These are phyloP conservation scores for Thalia dealbata DNA, from an alignment of 176 grass and related monocot species.

Conservation along the genomic window DNA sequence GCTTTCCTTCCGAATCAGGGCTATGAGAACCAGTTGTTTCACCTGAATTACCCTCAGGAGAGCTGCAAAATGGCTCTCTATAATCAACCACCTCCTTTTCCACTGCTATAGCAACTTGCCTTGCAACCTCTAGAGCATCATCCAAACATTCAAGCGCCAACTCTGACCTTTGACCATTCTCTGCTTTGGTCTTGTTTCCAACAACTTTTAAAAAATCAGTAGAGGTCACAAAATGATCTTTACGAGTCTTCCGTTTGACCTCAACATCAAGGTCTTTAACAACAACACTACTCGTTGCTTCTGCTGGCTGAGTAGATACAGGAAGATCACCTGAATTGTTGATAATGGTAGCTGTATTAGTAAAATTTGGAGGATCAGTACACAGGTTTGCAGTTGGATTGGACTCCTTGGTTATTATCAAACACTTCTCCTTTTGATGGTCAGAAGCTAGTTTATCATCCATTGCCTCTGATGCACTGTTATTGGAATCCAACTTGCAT, in stretches of 20 bases:
- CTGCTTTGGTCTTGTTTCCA: slow-evolving; percentile 8
- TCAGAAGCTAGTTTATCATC: slow-evolving; percentile 8
- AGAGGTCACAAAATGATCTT: slow-evolving; percentile 17
- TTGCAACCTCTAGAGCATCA: slow-evolving; percentile 65
- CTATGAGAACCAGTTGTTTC: slow-evolving; percentile 22
- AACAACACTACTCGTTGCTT: slow-evolving; percentile 14
- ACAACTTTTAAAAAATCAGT: slow-evolving; percentile 40
- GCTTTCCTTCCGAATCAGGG: slow-evolving; percentile 23
- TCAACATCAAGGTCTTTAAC: slow-evolving; percentile 18
- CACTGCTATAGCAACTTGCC: slow-evolving; percentile 56
- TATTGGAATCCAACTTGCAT: slow-evolving; percentile 3
- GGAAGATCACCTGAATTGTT: slow-evolving; percentile 30
- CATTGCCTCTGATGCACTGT: slow-evolving; percentile 2
- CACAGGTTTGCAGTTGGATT: slow-evolving; percentile 21
- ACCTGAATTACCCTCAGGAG: slow-evolving; percentile 49
- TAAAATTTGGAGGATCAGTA: slow-evolving; percentile 23
- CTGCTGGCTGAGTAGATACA: slow-evolving; percentile 20
- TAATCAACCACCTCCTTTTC: slow-evolving; percentile 67
- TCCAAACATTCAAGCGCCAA: slow-evolving; percentile 36
- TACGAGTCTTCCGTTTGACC: slow-evolving; percentile 22
- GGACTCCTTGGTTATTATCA: slow-evolving; percentile 7
- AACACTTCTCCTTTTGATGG: neutral
- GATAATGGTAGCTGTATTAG: slow-evolving; percentile 22
- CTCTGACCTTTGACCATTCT: slow-evolving; percentile 31
- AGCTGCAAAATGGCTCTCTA: slow-evolving; percentile 51